These are phyloP conservation scores for Penicillium hesseltinei DNA, from an alignment of 2,329 filamentous ascomycete species.

Conservation along the genomic window DNA sequence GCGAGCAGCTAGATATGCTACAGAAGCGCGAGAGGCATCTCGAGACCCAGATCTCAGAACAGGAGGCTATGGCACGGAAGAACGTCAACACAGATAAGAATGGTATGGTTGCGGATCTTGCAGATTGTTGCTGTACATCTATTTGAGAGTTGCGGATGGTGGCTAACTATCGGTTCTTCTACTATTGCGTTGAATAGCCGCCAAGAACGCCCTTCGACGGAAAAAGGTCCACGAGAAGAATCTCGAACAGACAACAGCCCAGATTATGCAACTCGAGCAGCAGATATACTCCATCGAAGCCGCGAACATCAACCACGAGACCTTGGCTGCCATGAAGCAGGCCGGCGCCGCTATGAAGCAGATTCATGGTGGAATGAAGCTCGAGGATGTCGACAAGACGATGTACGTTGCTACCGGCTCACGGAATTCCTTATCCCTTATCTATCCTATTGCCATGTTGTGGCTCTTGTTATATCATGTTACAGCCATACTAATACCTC, in stretches of 20 bases:
- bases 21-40: conserved; percentile 93
- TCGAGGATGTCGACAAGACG: conserved; percentile 90
- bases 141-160: background rate
- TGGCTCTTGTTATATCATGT: background rate
- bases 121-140: background rate
- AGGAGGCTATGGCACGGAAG: conserved; percentile 84
- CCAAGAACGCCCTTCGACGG: conserved; percentile 82
- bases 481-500: conserved; percentile 7
- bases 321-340: conserved; percentile 87
- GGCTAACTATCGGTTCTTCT: background rate
- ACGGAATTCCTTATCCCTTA: background rate
- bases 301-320: conserved; percentile 98
- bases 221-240: conserved; percentile 95
- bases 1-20: conserved; percentile 92
- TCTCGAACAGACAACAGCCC: conserved; percentile 82
- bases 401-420: conserved; percentile 65
- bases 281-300: conserved; percentile 97
- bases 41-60: conserved; percentile 88
- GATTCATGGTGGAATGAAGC: conserved; percentile 86
- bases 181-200: conserved; percentile 57
- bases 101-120: conserved; percentile 58
- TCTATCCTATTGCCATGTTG: background rate
- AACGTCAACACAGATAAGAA: conserved; percentile 86
- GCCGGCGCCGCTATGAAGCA: conserved; percentile 87
- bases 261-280: conserved; percentile 89